A percentile compares a stretch with the other conserved stretches of the same genome.
Conservation (phyloP, 2,329 filamentous ascomycete species). For the Ophiostoma pallidulum region DNA sequence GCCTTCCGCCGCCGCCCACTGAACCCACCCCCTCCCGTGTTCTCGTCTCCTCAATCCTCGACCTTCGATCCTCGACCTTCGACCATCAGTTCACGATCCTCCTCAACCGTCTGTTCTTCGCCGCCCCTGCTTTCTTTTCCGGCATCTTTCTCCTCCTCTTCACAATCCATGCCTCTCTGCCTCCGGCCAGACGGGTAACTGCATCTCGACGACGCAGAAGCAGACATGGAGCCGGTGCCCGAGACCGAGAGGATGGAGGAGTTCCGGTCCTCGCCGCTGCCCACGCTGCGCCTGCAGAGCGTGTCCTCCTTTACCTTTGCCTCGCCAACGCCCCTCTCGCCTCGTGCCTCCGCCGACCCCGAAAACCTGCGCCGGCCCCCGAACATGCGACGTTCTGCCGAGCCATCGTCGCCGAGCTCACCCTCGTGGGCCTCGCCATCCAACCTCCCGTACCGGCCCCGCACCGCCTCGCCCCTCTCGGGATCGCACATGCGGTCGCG, state of each 20-base stretch:
- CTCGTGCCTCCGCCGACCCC: conserved; percentile 1
- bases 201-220: background rate
- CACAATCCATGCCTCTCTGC: background rate
- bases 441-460: conserved; percentile 48
- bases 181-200: background rate
- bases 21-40: background rate
- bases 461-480: conserved; percentile 52
- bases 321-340: conserved; percentile 30
- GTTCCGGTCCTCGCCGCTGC: conserved; percentile 50
- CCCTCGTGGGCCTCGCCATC: conserved; percentile 37
- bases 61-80: background rate
- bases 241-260: conserved; percentile 61
- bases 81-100: no score
- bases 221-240: conserved; percentile 54
- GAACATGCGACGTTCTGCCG: conserved; percentile 48
- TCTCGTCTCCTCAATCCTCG: background rate
- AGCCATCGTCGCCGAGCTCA: conserved; percentile 46
- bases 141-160: background rate
- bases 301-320: conserved; percentile 22
- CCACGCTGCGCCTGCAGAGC: conserved; percentile 41
- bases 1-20: no score
- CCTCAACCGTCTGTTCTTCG: no score
- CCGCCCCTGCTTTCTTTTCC: background rate
- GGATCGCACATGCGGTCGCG: conserved; percentile 48
- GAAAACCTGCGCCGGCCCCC: conserved; percentile 37